Conservation (phyloP, 2,329 filamentous ascomycete species). For the Esteya vermicola region DNA sequence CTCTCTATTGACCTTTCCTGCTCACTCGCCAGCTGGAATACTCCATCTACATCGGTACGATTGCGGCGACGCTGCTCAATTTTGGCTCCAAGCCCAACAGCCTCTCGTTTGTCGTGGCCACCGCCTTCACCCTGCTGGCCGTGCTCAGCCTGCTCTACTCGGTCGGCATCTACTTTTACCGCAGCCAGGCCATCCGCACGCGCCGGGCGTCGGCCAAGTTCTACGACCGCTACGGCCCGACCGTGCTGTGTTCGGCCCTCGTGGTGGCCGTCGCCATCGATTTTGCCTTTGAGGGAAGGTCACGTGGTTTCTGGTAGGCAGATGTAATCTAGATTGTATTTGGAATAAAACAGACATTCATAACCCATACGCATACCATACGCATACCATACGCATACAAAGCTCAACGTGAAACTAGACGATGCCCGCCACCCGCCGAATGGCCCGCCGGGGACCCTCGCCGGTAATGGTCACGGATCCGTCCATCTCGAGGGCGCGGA, state of each 20-base stretch:
- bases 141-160: conserved; percentile 69
- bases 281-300: conserved; percentile 63
- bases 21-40: conserved; percentile 59
- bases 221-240: conserved; percentile 82
- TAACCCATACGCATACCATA: not conserved
- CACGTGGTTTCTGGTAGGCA: conserved; percentile 37
- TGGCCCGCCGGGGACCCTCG: conserved; percentile 68
- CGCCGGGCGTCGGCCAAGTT: conserved; percentile 68
- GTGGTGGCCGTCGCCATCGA: conserved; percentile 64
- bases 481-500: conserved; percentile 71
- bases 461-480: conserved; percentile 67
- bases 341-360: not conserved
- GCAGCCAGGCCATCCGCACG: conserved; percentile 71
- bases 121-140: conserved; percentile 71
- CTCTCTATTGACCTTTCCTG: not conserved
- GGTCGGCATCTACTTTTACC: conserved; percentile 73
- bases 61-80: conserved; percentile 72
- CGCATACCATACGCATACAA: not conserved
- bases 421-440: conserved; percentile 56
- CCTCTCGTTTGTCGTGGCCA: conserved; percentile 54
- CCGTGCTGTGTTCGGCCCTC: conserved; percentile 56
- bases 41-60: conserved; percentile 82
- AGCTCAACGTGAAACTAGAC: conserved; percentile 21
- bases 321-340: not conserved
- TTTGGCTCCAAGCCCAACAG: conserved; percentile 48